Base-by-base conservation (phyloP, 768 basidiomycete species). In the Wakefieldia striispora region DNA sequence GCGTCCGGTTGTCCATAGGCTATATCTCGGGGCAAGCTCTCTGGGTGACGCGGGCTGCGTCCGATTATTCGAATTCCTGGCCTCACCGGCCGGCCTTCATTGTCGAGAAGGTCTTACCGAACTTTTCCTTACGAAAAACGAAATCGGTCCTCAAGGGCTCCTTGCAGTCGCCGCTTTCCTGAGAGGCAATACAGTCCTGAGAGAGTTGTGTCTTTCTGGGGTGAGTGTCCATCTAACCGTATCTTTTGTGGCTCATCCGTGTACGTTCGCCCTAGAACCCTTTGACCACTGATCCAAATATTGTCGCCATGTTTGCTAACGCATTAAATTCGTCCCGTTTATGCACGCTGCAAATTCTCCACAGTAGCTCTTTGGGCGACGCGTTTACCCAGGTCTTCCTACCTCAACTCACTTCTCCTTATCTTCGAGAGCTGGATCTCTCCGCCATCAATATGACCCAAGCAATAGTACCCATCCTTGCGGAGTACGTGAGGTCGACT, bases 31-130 rank as follows among this genome's bases (percentile, higher is more conserved):
- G 7, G 72, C 80, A 47, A 86, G 84, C 58, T 57, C 68, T 19
- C 72, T 87, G 9, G 76, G 77, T 9, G 79, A 84, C 58, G 74
- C 77, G 13, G 86, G 85, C 29, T 81, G 79, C 47, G 62, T 72
- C 23, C 67, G 70, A 20, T 66, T 87, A 9, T 82, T 85, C 60
- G 64, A 66, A 16, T 86, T 79, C 58, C 69, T 87, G 7, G 51
- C 66, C 23, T 84, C 84, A 11, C 61, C 69, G 6, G 63, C 68
- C 16, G 83, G 80, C 17, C 64, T 67, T 50, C 66, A 62, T 48
- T 72, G 80, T 55, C 62, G 60, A 40, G 54, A 60, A 6, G 43
- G 55, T 42, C 74, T 87, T 47, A 65, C 68, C 2, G 79, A 83
- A 56, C 78, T 87, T 27, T 76, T 72, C 51, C 70, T 87, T 47